Base-by-base conservation (phyloP, 192 early-diverging fungal species). In the Tieghemiomyces parasiticus region DNA sequence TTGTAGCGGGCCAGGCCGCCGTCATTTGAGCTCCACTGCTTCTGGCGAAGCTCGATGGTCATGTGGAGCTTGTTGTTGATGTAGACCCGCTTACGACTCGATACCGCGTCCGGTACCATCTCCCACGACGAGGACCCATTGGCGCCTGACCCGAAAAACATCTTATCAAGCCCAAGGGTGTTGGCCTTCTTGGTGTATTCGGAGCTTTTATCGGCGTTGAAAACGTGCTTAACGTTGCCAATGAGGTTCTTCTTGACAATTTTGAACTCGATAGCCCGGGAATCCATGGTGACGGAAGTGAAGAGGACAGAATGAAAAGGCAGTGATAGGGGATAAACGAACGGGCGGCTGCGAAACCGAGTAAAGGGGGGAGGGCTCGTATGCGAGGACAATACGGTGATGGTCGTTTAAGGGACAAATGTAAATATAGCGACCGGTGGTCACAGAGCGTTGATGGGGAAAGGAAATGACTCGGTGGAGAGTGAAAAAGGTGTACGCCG, bases 181-280 rank as follows among this genome's bases (percentile, higher is more conserved):
- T 54, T 54, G 52, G 52, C 12, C 14, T 31, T 12, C 26, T 30
- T 31, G 52, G 32, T 34, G 52, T 24, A 54, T 25, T 54, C 52
- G 26, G 29, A 12, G 2, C 12, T 6, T 25, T 54, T 54, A 24
- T 25, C 26, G 25, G 52, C 4, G 52, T 54, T 54, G 28, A 31
- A 8, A 4, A 54, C 29, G 4, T 30, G 52, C 52, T 33, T 54
- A 14, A n/a, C n/a, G 30, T 24, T 54, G 52, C 52, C 29, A 4
- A 9, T 54, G 3, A 54, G 29, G 26, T 12, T 29, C 52, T 54
- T 54, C 30, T 34, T 29, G 26, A n/a, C 32, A n/a, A 54, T 31
- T 31, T 54, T 54, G 52, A 29, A 54, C n/a, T 54, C 52, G 16
- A 42, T 42, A 42, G n/a, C n/a, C 38, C 6, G 38, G 6, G 8